Percentiles rank a stretch among this genome's conserved stretches.
Evolutionary conservation across 495 filamentous ascomycete genomes (phyloP).

Genomic region (Penicillium manginii): DNA sequence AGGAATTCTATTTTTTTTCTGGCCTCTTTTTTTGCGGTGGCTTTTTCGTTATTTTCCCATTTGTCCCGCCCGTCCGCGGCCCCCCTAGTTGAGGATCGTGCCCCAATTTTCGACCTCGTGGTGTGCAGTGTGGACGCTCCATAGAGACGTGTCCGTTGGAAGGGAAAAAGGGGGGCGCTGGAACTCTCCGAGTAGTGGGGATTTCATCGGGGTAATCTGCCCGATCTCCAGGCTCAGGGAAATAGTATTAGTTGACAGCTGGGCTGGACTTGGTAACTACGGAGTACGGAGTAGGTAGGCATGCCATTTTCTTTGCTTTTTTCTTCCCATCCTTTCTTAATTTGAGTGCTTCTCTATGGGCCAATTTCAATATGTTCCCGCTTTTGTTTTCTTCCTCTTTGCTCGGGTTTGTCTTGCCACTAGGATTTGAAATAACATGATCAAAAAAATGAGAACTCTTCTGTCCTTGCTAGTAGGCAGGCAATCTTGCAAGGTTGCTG

Average conservation of each 20-base stretch:
- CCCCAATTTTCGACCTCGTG: conserved; percentile 13
- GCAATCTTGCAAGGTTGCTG: neutral
- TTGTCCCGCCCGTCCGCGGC: neutral
- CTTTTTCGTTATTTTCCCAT: neutral
- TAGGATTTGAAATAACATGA: neutral
- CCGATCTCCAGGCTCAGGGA: conserved; percentile 41
- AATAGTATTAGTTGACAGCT: conserved; percentile 41
- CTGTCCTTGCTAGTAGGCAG: neutral
- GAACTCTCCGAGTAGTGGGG: conserved; percentile 33
- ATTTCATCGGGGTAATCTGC: conserved; percentile 34
- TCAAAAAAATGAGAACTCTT: neutral
- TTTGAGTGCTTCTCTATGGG: too few species aligned
- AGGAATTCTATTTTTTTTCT: neutral
- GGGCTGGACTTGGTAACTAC: conserved; percentile 6
- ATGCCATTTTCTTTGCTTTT: neutral
- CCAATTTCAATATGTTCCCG: too few species aligned
- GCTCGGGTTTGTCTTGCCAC: neutral
- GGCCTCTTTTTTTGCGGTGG: neutral
- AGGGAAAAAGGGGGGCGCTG: conserved; percentile 22
- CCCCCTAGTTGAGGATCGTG: neutral
- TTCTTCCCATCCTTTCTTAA: neutral
- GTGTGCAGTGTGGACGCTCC: conserved; percentile 8
- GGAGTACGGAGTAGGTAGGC: too few species aligned
- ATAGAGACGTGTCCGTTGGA: neutral
- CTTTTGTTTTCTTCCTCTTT: neutral